phyloP scores from a whole-genome alignment of 345 rosid species.

The Brassica napus region Da-Ae NC_063437.1:17148001-17148500 shows the following conservation, averaged over 20 bases:
- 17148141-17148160: background rate
- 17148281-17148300: background rate
- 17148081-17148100: background rate
- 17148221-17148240: too few relatives aligned
- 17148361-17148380: slow-evolving; percentile 21
- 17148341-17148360: slow-evolving; percentile 18
- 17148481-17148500: too few relatives aligned
- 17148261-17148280: background rate
- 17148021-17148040: slow-evolving; percentile 6
- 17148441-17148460: too few relatives aligned
- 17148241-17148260: too few relatives aligned
- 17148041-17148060: slow-evolving; percentile 7
- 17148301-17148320: background rate
- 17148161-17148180: background rate
- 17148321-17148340: slow-evolving; percentile 6
- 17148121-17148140: background rate
- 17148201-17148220: too few relatives aligned
- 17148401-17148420: slow-evolving; percentile 38
- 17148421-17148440: too few relatives aligned
- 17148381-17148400: slow-evolving; percentile 33
- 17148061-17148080: background rate
- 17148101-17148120: background rate
- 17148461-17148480: too few relatives aligned
- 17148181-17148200: background rate
- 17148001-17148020: slow-evolving; percentile 19